Base-by-base conservation (phyloP, 139 green algal species). In the Chlamydomonas sphaeroides region DNA sequence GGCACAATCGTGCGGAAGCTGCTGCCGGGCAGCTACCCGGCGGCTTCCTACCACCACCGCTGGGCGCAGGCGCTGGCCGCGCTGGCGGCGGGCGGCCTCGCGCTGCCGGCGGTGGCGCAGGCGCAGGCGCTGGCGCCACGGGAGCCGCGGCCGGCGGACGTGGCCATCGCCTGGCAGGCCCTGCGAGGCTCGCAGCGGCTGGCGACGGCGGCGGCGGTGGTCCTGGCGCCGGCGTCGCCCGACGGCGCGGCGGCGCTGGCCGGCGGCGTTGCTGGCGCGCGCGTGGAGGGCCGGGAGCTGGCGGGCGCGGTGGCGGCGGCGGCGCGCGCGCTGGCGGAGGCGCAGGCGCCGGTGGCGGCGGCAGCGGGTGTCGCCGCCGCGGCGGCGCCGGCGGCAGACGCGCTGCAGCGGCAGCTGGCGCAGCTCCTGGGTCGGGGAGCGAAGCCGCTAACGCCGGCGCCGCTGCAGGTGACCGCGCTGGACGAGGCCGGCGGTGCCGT, bases 51-150 rank as follows among this genome's bases (percentile, higher is more conserved):
- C 41, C 84, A 88, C 65, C 68, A 81, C 62, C 68, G 69, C n/a
- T 88, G 84, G 84, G 76, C 67, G 26, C 35, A 62, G 36, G 76
- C 84, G 48, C 66, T 83, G 32, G 30, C 72, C 17, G 72, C 81
- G n/a, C 45, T 86, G 71, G 79, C 79, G 41, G 61, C 68, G 25
- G 57, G 57, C 28, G 79, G 68, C 17, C n/a, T 68, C 20, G 15
- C 61, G 33, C 21, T 76, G 48, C 53, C 63, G 48, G 80, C 70
- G 35, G 53, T 75, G 30, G 49, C 42, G 38, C 38, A 65, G 48
- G 81, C 81, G 11, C 57, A 75, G 63, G 51, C 63, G 48, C 38
- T 71, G 35, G 71, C 75, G 14, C 69, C 81, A 14, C 18, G 48
- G 15, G 81, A 81, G 35, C 71, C 65, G 8, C 38, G 36, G 6